Conservation (phyloP, 2,329 filamentous ascomycete species). For the Phyllosticta citriasiana region DNA sequence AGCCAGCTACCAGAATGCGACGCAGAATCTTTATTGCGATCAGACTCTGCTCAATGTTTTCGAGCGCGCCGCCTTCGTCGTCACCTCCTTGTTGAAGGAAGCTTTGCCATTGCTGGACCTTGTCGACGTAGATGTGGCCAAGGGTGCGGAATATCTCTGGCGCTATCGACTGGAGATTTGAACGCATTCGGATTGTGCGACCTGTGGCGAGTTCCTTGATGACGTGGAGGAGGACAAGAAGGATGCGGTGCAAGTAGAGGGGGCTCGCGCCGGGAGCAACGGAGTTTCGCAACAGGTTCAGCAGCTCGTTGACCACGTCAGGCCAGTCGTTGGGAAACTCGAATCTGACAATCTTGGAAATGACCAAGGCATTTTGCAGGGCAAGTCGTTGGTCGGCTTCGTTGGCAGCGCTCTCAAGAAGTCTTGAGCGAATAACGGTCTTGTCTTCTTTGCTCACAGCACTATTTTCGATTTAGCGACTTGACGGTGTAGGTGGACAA, state of each 20-base stretch:
- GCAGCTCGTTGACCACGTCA: constrained; percentile 29
- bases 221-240: constrained; percentile 72
- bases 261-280: constrained; percentile 45
- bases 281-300: constrained; percentile 50
- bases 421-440: constrained; percentile 58
- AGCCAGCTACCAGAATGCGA: constrained; percentile 69
- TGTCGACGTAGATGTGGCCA: constrained; percentile 65
- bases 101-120: constrained; percentile 58
- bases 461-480: constrained; percentile 26
- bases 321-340: constrained; percentile 84
- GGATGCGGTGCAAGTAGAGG: constrained; percentile 57
- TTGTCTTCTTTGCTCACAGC: constrained; percentile 63
- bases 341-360: constrained; percentile 79
- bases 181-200: constrained; percentile 62
- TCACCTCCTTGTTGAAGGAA: constrained; percentile 49
- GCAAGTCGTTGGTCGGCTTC: constrained; percentile 69
- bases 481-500: background rate
- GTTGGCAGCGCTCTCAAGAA: constrained; percentile 66
- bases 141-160: constrained; percentile 79
- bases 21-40: constrained; percentile 70
- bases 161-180: constrained; percentile 64
- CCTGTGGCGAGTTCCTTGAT: constrained; percentile 86
- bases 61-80: constrained; percentile 48
- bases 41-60: constrained; percentile 67
- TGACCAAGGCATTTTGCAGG: constrained; percentile 76